A percentile compares a stretch with the other conserved stretches of the same genome.
phyloP scores from a whole-genome alignment of 106 monocot genomes.

The Allium sativum region DNA sequence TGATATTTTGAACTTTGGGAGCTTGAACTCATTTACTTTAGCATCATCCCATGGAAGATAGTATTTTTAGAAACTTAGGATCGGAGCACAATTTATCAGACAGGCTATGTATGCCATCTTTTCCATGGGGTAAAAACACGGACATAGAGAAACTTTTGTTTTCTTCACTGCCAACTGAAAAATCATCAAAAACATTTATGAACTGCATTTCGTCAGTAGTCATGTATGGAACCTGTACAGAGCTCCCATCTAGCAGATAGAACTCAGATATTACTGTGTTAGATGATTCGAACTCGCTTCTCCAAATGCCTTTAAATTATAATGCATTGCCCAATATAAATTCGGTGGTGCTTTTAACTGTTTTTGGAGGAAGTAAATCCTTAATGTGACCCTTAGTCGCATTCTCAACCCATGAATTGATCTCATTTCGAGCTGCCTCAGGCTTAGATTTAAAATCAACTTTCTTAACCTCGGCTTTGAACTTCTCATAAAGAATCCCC shows the following conservation, averaged over 20 bases:
- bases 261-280: slow-evolving; percentile 8
- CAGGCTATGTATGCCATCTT: slow-evolving; percentile 11
- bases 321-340: slow-evolving; percentile 20
- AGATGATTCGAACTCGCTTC: slow-evolving; percentile 4
- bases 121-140: slow-evolving; percentile 20
- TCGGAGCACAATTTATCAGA: neutral
- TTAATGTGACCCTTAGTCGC: slow-evolving; percentile 12
- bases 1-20: slow-evolving; percentile 32
- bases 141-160: slow-evolving; percentile 17
- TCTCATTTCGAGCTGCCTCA: slow-evolving; percentile 2
- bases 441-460: too few relatives aligned
- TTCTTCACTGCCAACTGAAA: slow-evolving; percentile 11
- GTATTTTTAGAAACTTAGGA: slow-evolving; percentile 8
- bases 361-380: slow-evolving; percentile 6
- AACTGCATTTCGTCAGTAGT: neutral
- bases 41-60: neutral
- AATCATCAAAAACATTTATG: slow-evolving; percentile 6
- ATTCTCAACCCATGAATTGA: slow-evolving; percentile 16
- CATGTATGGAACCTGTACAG: slow-evolving; percentile 21
- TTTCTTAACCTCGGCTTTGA: too few relatives aligned
- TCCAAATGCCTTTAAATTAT: slow-evolving; percentile 26
- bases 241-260: slow-evolving; percentile 13
- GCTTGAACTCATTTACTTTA: slow-evolving; percentile 5
- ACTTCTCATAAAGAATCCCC: too few relatives aligned
- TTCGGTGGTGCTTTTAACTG: neutral